Conservation (phyloP, 2,329 filamentous ascomycete genomes). For the Mycosphaerella sp. region DNA sequence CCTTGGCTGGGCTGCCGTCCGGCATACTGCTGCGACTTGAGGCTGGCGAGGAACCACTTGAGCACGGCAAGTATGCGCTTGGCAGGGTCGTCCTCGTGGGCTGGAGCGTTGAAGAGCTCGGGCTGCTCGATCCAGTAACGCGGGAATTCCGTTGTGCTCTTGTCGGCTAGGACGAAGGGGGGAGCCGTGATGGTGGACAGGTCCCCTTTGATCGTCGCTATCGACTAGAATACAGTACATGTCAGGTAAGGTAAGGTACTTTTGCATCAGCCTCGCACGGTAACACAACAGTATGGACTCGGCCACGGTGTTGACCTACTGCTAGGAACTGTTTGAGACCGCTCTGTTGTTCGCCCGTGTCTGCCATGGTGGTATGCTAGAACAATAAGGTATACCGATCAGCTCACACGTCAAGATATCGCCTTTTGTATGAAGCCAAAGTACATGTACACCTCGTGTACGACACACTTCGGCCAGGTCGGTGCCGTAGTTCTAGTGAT, state of each 20-base stretch:
- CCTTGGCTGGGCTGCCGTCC: slow-evolving; percentile 40
- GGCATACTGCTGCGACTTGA: slow-evolving; percentile 46
- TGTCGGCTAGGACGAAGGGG: slow-evolving; percentile 42
- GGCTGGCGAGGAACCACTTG: slow-evolving; percentile 45
- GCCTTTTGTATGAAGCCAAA: too few species aligned
- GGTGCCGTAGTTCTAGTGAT: too few species aligned
- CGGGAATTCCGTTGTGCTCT: slow-evolving; percentile 43
- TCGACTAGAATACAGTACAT: slow-evolving; percentile 29
- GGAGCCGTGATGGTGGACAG: slow-evolving; percentile 44
- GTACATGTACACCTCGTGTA: too few species aligned
- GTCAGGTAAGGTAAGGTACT: too few species aligned
- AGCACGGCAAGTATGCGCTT: slow-evolving; percentile 42
- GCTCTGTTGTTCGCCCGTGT: slow-evolving; percentile 22
- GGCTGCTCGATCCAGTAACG: slow-evolving; percentile 45
- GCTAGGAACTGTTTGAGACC: slow-evolving; percentile 30
- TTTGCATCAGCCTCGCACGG: too few species aligned
- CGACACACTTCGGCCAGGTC: too few species aligned
- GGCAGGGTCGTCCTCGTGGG: slow-evolving; percentile 37
- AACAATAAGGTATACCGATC: not conserved
- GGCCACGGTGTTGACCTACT: slow-evolving; percentile 10
- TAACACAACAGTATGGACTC: too few species aligned
- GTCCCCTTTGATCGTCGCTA: slow-evolving; percentile 43
- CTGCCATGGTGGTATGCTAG: slow-evolving; percentile 14
- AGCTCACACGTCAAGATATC: too few species aligned
- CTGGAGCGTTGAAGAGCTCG: slow-evolving; percentile 43